Percentiles rank a stretch among this genome's conserved stretches.
Evolutionary conservation across 2,329 filamentous ascomycete species (phyloP).

Genomic region (Hypocreales sp.): DNA sequence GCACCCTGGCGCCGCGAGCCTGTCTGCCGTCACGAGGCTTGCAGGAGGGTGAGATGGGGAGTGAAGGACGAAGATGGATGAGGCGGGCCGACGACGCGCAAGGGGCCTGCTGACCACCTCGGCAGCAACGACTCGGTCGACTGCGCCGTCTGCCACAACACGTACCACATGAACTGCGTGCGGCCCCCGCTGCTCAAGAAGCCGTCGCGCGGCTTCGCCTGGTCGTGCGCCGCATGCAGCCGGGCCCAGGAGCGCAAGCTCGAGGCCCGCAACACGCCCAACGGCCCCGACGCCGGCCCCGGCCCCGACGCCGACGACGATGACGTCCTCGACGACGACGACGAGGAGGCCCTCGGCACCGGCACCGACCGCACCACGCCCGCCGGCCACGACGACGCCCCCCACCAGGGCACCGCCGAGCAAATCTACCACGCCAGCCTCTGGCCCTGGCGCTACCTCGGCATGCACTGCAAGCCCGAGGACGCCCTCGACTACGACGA

Average conservation of each 20-base stretch:
- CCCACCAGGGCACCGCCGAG: conserved; percentile 55
- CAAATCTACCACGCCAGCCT: conserved; percentile 86
- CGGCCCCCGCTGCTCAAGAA: conserved; percentile 86
- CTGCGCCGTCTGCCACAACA: conserved; percentile 86
- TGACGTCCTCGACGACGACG: conserved; percentile 51
- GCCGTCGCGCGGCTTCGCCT: conserved; percentile 91
- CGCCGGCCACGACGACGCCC: conserved; percentile 39
- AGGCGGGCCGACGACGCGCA: too few species aligned
- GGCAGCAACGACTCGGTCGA: conserved; percentile 83
- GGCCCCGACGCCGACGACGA: conserved; percentile 51
- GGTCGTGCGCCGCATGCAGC: conserved; percentile 93
- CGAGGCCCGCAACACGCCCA: conserved; percentile 77
- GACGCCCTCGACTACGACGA: conserved; percentile 96
- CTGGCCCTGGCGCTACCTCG: conserved; percentile 93
- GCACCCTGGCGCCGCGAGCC: too few species aligned
- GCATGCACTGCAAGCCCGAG: conserved; percentile 88
- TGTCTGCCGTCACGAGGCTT: too few species aligned
- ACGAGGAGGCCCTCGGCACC: conserved; percentile 43
- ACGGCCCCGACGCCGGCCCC: conserved; percentile 49
- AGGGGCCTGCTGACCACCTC: conserved; percentile 2
- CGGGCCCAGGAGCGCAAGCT: conserved; percentile 88
- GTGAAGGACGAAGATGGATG: too few species aligned
- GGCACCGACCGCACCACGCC: conserved; percentile 51
- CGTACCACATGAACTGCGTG: conserved; percentile 98
- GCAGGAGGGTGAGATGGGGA: too few species aligned